Percentiles rank a stretch among this genome's conserved stretches.
Evolutionary conservation across 805 yeast species (phyloP).

Genomic region (Monosporozyma aquatica): DNA sequence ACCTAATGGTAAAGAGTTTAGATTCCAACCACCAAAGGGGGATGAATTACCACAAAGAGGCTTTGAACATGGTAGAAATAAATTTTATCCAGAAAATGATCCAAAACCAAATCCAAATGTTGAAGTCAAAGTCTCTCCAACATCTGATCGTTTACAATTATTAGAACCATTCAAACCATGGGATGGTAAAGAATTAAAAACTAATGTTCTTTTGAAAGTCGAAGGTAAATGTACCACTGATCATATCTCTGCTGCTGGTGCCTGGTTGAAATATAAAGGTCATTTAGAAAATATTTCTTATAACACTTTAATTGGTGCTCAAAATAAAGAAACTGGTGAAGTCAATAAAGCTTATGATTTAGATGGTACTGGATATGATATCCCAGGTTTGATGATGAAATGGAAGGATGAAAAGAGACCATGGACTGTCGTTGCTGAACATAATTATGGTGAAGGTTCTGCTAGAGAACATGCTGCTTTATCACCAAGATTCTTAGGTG

Average conservation of each 20-base stretch:
- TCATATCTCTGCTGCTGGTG: constrained; percentile 98
- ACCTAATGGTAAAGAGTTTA: constrained; percentile 63
- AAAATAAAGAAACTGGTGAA: constrained; percentile 93
- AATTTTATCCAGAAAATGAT: constrained; percentile 64
- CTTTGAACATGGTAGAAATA: constrained; percentile 63
- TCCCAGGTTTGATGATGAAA: constrained; percentile 94
- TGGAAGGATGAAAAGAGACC: constrained; percentile 82
- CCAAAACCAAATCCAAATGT: constrained; percentile 58
- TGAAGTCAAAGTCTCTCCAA: constrained; percentile 64
- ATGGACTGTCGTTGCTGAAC: constrained; percentile 95
- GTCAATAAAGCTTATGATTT: constrained; percentile 84
- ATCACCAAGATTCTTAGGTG: constrained; percentile 91
- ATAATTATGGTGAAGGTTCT: constrained; percentile 98
- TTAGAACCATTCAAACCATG: constrained; percentile 83
- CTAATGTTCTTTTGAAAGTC: constrained; percentile 76
- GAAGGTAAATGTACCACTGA: constrained; percentile 98
- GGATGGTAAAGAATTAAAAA: constrained; percentile 74
- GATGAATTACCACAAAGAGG: constrained; percentile 76
- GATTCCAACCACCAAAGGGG: constrained; percentile 72
- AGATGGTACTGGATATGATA: constrained; percentile 66
- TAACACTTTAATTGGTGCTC: constrained; percentile 94
- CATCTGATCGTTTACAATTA: constrained; percentile 85
- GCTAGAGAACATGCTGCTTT: constrained; percentile 99
- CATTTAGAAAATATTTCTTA: constrained; percentile 92
- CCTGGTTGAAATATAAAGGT: constrained; percentile 97